Base-by-base conservation (phyloP, 495 filamentous ascomycete species). In the Neurospora sp. region DNA sequence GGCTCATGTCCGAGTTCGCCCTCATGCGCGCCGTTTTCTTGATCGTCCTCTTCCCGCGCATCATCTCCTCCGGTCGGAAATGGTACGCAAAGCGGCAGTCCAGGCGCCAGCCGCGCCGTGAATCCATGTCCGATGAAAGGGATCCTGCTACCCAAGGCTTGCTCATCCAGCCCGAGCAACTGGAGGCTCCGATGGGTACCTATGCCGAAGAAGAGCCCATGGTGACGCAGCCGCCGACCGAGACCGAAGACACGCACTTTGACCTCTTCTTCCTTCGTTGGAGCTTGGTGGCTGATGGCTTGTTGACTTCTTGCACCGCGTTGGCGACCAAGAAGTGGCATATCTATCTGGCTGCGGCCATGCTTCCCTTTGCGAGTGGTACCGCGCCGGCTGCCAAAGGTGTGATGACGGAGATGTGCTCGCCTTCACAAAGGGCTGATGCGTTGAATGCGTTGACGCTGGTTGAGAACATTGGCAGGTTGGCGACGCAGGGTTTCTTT, bases 371-470 rank as follows among this genome's bases (percentile, higher is more conserved):
- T 39, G 87, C 84, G 1, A 86, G 87, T 0, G 87, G 87, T 0
- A 85, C 87, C 0, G 87, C 86, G 1, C 82, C 87, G 2, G 86
- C 87, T 0, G 85, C 87, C 16, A 89, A 89, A 70, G 87, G 87
- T 20, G 86, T 87, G 40, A 87, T 89, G 79, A 83, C 87, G 18
- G 85, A 87, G 53, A 83, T 89, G 83, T 86, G 86, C 46, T 72
- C 84, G 3, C 74, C 83, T 2, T 78, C 78, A 7, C 78, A 85
- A 70, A 81, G 87, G 35, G 80, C 82, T 2, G 87, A 89, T 72
- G 87, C 87, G 0, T 79, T 89, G n/a, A 85, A 84, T 69, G 87
- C 86, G 0, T 83, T 89, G 31, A 87, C 85, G 0, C 78, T 89
- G 31, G 82, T 89, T 11, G 87, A 89, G 79, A 87, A 87, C 61